phyloP scores from a whole-genome alignment of 768 basidiomycete genomes.

The Amanita brunnescens region DNA sequence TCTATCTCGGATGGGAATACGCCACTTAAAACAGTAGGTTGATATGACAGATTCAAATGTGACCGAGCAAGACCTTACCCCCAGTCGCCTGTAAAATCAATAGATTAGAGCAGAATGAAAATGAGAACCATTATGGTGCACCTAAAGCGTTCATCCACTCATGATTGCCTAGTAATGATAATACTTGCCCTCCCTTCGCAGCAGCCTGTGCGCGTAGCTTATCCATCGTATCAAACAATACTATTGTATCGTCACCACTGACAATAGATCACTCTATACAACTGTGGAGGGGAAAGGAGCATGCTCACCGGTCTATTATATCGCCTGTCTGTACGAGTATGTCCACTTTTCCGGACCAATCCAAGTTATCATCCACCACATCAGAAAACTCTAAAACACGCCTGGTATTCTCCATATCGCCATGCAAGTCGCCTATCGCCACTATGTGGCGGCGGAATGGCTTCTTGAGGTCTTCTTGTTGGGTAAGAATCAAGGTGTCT shows the following conservation, averaged over 20 bases:
- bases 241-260: conserved; percentile 83
- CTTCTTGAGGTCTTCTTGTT: not conserved
- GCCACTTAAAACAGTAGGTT: conserved; percentile 42
- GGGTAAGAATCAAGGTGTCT: not conserved
- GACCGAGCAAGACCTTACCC: conserved; percentile 37
- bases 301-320: conserved; percentile 77
- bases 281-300: not conserved
- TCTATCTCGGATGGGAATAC: conserved; percentile 75
- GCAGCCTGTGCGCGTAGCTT: conserved; percentile 67
- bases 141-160: conserved; percentile 93
- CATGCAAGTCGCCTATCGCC: conserved; percentile 90
- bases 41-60: not conserved
- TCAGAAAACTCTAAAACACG: conserved; percentile 73
- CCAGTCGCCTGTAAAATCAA: conserved; percentile 66
- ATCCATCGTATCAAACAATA: conserved; percentile 81
- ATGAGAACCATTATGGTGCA: conserved; percentile 19
- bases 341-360: conserved; percentile 80
- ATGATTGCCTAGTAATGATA: conserved; percentile 87
- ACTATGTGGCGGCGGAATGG: conserved; percentile 54
- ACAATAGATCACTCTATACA: not conserved
- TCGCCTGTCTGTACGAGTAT: conserved; percentile 94
- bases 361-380: conserved; percentile 60
- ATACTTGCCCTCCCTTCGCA: conserved; percentile 56
- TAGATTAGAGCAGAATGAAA: conserved; percentile 1
- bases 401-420: conserved; percentile 74